phyloP scores from a whole-genome alignment of 768 basidiomycete genomes.

The Tylopilus sp. region DNA sequence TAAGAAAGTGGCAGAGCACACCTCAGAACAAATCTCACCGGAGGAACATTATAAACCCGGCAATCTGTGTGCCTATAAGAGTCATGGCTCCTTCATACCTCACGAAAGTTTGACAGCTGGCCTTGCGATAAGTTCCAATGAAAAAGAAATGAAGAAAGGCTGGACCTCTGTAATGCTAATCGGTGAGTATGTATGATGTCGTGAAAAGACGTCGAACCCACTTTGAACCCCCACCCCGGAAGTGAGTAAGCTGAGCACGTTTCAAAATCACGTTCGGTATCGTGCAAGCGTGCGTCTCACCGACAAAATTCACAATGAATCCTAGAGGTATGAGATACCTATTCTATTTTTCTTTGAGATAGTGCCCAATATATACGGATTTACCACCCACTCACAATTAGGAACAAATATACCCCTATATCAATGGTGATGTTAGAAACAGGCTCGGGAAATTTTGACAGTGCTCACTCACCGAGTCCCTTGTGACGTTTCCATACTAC shows the following conservation, averaged over 20 bases:
- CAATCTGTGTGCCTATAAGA: slow-evolving; percentile 37
- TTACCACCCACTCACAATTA: slow-evolving; percentile 31
- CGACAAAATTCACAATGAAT: slow-evolving; percentile 54
- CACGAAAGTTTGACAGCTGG: slow-evolving; percentile 46
- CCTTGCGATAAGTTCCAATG: background rate
- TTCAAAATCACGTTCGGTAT: background rate
- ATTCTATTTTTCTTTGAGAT: slow-evolving; percentile 39
- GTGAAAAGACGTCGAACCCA: slow-evolving; percentile 1
- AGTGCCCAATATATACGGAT: background rate
- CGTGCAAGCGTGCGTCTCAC: slow-evolving; percentile 7
- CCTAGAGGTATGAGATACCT: slow-evolving; percentile 64
- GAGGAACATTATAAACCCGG: slow-evolving; percentile 43
- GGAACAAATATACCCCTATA: slow-evolving; percentile 35
- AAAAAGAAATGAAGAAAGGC: background rate
- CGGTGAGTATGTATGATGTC: background rate
- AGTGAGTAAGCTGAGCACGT: slow-evolving; percentile 15
- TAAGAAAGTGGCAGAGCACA: background rate
- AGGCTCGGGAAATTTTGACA: background rate
- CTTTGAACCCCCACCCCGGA: slow-evolving; percentile 10
- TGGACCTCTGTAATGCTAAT: slow-evolving; percentile 14
- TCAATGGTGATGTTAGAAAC: background rate
- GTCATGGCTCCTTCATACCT: slow-evolving; percentile 50
- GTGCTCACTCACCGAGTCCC: slow-evolving; percentile 29
- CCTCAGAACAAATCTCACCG: slow-evolving; percentile 28
- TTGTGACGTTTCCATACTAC: slow-evolving; percentile 38